A percentile compares a stretch with the other conserved stretches of the same genome.
phyloP scores from a whole-genome alignment of 805 yeast genomes.

The Hanseniaspora valbyensis region DNA sequence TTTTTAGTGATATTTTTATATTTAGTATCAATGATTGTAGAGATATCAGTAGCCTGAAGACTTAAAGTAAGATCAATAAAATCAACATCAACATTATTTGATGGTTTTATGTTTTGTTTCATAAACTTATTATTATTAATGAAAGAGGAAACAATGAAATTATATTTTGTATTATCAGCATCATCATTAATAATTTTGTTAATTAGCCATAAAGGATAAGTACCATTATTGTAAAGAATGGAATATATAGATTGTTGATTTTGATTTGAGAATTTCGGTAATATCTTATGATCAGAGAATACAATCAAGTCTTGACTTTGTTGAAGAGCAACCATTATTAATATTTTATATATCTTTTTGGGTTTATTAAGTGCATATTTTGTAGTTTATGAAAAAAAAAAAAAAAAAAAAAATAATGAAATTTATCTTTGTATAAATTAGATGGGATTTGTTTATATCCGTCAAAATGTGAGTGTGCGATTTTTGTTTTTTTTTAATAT shows the following conservation, averaged over 20 bases:
- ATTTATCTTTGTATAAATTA: too few relatives aligned
- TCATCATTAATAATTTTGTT: conserved; percentile 43
- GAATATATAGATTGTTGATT: conserved; percentile 30
- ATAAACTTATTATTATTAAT: conserved; percentile 22
- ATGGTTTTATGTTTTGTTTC: not conserved
- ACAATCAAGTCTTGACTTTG: conserved; percentile 52
- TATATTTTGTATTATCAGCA: conserved; percentile 3
- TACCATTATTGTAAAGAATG: conserved; percentile 31
- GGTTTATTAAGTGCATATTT: too few relatives aligned
- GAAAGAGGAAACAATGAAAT: conserved; percentile 25
- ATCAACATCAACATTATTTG: not conserved
- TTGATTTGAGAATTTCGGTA: conserved; percentile 23
- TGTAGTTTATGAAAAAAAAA: too few relatives aligned
- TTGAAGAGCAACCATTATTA: conserved; percentile 7
- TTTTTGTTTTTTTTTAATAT: too few relatives aligned
- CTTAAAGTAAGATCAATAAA: conserved; percentile 30
- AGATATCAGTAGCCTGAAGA: conserved; percentile 16
- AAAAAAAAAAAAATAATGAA: too few relatives aligned
- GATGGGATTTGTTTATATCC: too few relatives aligned
- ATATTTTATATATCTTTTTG: not conserved
- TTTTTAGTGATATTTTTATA: conserved; percentile 12
- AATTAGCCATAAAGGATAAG: conserved; percentile 55
- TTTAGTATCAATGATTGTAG: conserved; percentile 1
- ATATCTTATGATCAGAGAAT: conserved; percentile 41
- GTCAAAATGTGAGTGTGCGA: too few relatives aligned